Evolutionary conservation across 2,329 filamentous ascomycete genomes (phyloP).

Genomic region (Fonsecaea multimorphosa): DNA sequence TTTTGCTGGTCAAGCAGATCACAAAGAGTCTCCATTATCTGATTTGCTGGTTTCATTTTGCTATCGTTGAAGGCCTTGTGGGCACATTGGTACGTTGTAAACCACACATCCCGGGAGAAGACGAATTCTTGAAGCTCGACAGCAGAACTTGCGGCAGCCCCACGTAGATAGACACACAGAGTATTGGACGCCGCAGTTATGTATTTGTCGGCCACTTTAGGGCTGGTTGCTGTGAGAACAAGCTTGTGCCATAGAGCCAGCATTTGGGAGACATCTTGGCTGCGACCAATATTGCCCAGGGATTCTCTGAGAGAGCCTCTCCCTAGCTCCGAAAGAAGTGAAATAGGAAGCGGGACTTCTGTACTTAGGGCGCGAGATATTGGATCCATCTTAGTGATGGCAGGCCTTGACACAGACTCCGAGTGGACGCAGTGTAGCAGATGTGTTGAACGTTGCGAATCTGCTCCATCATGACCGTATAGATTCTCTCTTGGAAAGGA

Average conservation of each 20-base stretch:
- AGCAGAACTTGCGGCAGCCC: slow-evolving; percentile 44
- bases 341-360: slow-evolving; percentile 26
- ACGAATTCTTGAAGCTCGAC: slow-evolving; percentile 45
- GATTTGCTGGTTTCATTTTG: slow-evolving; percentile 53
- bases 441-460: background rate
- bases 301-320: slow-evolving; percentile 24
- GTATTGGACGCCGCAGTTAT: slow-evolving; percentile 53
- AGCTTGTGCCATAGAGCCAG: slow-evolving; percentile 49
- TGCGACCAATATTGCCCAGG: slow-evolving; percentile 9
- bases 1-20: slow-evolving; percentile 41
- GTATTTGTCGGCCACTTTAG: slow-evolving; percentile 49
- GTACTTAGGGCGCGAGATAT: slow-evolving; percentile 40
- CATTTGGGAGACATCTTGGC: slow-evolving; percentile 32
- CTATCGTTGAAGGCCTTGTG: slow-evolving; percentile 51
- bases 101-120: slow-evolving; percentile 47
- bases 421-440: background rate
- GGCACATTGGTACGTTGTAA: slow-evolving; percentile 49
- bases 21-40: slow-evolving; percentile 50
- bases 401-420: background rate
- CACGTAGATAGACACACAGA: slow-evolving; percentile 52
- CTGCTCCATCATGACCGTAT: slow-evolving; percentile 1
- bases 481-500: background rate
- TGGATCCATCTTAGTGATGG: slow-evolving; percentile 30
- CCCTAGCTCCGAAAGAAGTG: slow-evolving; percentile 32
- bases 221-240: slow-evolving; percentile 49